phyloP scores from a whole-genome alignment of 371 early-diverging fungal genomes.

The Dichotomocladium elegans region DNA sequence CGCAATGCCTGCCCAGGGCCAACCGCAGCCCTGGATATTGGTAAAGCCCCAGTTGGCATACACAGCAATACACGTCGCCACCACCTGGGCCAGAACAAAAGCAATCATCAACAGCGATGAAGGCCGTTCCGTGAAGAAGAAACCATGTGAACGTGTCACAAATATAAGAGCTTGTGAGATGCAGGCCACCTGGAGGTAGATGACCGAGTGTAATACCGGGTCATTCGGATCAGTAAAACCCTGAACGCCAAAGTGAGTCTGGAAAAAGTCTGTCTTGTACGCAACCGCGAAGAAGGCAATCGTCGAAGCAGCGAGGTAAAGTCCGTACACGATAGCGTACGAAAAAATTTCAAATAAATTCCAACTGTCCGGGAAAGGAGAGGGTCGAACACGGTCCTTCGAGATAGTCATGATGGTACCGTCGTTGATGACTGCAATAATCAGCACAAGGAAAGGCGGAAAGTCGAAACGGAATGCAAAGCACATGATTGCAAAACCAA shows the following conservation, averaged over 20 bases:
- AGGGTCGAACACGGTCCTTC: slow-evolving; percentile 55
- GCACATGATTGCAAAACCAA: slow-evolving; percentile 54
- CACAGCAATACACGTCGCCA: slow-evolving; percentile 52
- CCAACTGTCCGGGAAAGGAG: slow-evolving; percentile 57
- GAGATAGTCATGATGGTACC: slow-evolving; percentile 64
- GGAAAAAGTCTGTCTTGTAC: slow-evolving; percentile 44
- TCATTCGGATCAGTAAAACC: slow-evolving; percentile 34
- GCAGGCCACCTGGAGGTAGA: slow-evolving; percentile 54
- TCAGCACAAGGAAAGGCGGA: slow-evolving; percentile 64
- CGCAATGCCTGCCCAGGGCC: slow-evolving; percentile 57
- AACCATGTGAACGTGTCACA: slow-evolving; percentile 52
- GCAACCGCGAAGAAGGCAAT: slow-evolving; percentile 49
- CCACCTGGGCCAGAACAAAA: slow-evolving; percentile 51
- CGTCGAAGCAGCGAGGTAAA: slow-evolving; percentile 54
- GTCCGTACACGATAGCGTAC: slow-evolving; percentile 52
- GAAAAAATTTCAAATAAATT: slow-evolving; percentile 55
- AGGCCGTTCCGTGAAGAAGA: slow-evolving; percentile 51
- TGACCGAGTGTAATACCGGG: slow-evolving; percentile 41
- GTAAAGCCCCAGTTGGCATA: slow-evolving; percentile 60
- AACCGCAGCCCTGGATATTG: slow-evolving; percentile 46
- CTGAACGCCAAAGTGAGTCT: slow-evolving; percentile 31
- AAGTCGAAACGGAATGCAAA: slow-evolving; percentile 58
- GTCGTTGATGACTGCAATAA: slow-evolving; percentile 59
- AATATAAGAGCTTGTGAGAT: slow-evolving; percentile 55
- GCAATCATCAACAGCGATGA: slow-evolving; percentile 42